A percentile compares a stretch with the other conserved stretches of the same genome.
Evolutionary conservation across 2,329 filamentous ascomycete genomes (phyloP).

Genomic region (Aspergillaceae sp.): DNA sequence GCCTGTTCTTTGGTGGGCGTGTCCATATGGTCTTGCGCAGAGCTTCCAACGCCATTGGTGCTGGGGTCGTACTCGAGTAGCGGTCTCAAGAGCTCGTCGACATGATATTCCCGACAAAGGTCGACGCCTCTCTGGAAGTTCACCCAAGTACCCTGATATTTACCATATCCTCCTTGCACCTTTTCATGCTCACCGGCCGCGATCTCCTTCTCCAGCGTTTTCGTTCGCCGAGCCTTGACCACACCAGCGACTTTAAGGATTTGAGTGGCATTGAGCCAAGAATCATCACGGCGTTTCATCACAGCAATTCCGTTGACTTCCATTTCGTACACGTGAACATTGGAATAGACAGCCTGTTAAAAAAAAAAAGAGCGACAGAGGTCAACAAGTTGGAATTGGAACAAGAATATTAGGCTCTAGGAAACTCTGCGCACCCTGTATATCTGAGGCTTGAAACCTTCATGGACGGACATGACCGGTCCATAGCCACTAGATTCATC

Average conservation of each 20-base stretch:
- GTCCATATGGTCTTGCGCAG: conserved; percentile 69
- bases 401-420: neutral
- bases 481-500: conserved; percentile 35
- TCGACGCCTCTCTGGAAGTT: conserved; percentile 85
- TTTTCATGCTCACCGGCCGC: conserved; percentile 95
- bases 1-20: conserved; percentile 98
- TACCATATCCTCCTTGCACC: conserved; percentile 95
- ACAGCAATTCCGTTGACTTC: conserved; percentile 87
- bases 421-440: conserved; percentile 34
- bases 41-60: conserved; percentile 51
- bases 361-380: conserved; percentile 6
- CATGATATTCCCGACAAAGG: conserved; percentile 69
- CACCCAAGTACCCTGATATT: conserved; percentile 99
- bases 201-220: conserved; percentile 96
- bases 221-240: conserved; percentile 94
- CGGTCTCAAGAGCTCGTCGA: conserved; percentile 41
- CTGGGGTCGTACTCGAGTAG: conserved; percentile 43
- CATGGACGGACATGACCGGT: conserved; percentile 27
- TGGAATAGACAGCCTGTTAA: conserved; percentile 74
- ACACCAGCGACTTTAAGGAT: conserved; percentile 96
- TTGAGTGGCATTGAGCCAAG: conserved; percentile 96
- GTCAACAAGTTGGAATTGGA: neutral
- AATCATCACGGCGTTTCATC: conserved; percentile 90
- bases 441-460: conserved; percentile 39
- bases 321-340: conserved; percentile 97